These are phyloP conservation scores for Carpinus viminea DNA, from an alignment of 306 rosid genomes.

Conservation along the genomic window DNA sequence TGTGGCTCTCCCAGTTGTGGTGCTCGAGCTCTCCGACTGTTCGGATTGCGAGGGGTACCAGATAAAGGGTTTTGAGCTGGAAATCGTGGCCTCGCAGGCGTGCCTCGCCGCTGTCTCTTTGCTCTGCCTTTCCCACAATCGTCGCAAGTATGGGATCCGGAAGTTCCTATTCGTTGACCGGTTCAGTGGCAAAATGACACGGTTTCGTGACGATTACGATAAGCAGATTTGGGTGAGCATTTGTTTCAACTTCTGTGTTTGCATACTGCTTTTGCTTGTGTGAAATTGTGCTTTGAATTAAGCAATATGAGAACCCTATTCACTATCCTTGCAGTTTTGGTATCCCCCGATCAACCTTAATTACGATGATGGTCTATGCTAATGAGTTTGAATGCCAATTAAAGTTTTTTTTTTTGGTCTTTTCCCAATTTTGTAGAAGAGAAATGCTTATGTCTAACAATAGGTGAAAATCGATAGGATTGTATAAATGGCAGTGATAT, in stretches of 20 bases:
- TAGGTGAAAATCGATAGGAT: background rate
- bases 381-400: background rate
- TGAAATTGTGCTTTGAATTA: background rate
- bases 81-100: slow-evolving; percentile 67
- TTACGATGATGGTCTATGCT: background rate
- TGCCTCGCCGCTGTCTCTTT: slow-evolving; percentile 69
- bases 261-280: background rate
- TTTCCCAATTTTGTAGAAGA: background rate
- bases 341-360: background rate
- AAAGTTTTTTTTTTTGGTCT: background rate
- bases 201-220: slow-evolving; percentile 51
- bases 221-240: slow-evolving; percentile 59
- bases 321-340: background rate
- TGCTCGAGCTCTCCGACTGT: slow-evolving; percentile 41
- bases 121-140: slow-evolving; percentile 63
- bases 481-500: background rate
- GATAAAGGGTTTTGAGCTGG: slow-evolving; percentile 56
- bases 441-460: background rate
- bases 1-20: slow-evolving; percentile 48
- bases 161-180: slow-evolving; percentile 76
- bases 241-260: background rate
- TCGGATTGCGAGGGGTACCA: slow-evolving; percentile 46
- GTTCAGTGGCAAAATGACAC: slow-evolving; percentile 41
- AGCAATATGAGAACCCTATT: background rate
- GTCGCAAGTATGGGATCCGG: slow-evolving; percentile 65